These are phyloP conservation scores for Neonectria punicea DNA, from an alignment of 2,329 filamentous ascomycete genomes.

Conservation along the genomic window DNA sequence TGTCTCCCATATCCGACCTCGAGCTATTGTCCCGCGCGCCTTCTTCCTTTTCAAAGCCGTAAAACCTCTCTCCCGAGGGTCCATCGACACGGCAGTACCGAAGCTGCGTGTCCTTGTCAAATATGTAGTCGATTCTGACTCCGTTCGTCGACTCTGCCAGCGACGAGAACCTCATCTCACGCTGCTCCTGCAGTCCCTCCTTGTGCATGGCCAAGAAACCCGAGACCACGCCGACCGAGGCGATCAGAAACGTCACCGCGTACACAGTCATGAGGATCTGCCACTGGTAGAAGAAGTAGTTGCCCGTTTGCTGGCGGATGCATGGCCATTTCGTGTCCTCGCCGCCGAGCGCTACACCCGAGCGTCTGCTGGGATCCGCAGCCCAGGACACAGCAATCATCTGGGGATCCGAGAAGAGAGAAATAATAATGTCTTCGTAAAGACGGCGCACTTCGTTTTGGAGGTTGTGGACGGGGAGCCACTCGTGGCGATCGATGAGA, in stretches of 20 bases:
- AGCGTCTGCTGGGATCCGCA: conserved; percentile 17
- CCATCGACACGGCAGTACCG: not conserved
- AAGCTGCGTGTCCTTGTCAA: conserved; percentile 8
- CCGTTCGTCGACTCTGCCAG: conserved; percentile 20
- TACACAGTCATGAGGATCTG: conserved; percentile 26
- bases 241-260: conserved; percentile 21
- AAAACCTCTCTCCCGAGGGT: not conserved
- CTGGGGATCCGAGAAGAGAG: conserved; percentile 33
- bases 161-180: conserved; percentile 32
- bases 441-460: conserved; percentile 13
- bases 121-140: conserved; percentile 4
- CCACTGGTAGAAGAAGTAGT: conserved; percentile 32
- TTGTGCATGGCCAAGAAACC: conserved; percentile 29
- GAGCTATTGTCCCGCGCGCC: not conserved
- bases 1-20: not conserved
- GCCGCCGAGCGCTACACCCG: conserved; percentile 22
- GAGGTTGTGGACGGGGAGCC: conserved; percentile 23
- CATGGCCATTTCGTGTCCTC: conserved; percentile 23
- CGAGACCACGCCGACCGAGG: conserved; percentile 17
- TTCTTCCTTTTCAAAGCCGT: conserved; percentile 9
- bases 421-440: conserved; percentile 36
- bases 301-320: conserved; percentile 19
- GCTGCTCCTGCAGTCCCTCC: conserved; percentile 30
- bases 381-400: conserved; percentile 36
- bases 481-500: conserved; percentile 29